Evolutionary conservation across 1,139 yeast genomes (phyloP).

Genomic region (Yueomyces sp.): DNA sequence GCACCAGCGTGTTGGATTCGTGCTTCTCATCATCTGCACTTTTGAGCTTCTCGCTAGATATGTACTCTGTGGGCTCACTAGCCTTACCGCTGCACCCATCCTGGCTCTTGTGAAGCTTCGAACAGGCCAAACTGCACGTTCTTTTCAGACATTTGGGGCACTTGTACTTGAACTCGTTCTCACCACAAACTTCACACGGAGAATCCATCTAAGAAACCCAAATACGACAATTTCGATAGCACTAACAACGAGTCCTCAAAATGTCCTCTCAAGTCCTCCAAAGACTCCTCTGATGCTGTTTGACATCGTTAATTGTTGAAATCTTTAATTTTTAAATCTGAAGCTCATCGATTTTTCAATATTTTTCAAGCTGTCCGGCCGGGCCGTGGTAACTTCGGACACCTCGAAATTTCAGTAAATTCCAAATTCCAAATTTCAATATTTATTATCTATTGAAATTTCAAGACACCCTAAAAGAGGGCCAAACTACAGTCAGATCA

Average conservation of each 20-base stretch:
- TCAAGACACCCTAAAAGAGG: too few species aligned
- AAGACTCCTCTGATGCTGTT: too few species aligned
- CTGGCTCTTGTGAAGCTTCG: conserved; percentile 52
- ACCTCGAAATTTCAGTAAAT: background rate
- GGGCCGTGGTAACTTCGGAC: background rate
- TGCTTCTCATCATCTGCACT: conserved; percentile 29
- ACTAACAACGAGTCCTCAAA: too few species aligned
- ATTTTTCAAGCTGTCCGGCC: background rate
- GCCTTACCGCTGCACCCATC: conserved; percentile 55
- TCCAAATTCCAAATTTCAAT: background rate
- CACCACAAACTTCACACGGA: conserved; percentile 42
- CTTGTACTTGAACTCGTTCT: conserved; percentile 43
- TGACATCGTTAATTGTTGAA: too few species aligned
- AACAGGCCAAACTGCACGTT: conserved; percentile 67
- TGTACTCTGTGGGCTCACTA: conserved; percentile 44
- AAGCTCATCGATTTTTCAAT: background rate
- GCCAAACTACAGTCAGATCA: too few species aligned
- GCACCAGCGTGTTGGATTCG: conserved; percentile 34
- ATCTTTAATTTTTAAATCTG: background rate
- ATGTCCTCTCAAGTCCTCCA: too few species aligned
- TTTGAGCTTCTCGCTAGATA: conserved; percentile 23
- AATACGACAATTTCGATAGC: too few species aligned
- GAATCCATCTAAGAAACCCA: conserved; percentile 2
- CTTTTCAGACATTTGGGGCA: conserved; percentile 68
- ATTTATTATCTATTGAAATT: background rate